Base-by-base conservation (phyloP, 169 alveolate genomes). In the Toxoplasma gondii region DNA sequence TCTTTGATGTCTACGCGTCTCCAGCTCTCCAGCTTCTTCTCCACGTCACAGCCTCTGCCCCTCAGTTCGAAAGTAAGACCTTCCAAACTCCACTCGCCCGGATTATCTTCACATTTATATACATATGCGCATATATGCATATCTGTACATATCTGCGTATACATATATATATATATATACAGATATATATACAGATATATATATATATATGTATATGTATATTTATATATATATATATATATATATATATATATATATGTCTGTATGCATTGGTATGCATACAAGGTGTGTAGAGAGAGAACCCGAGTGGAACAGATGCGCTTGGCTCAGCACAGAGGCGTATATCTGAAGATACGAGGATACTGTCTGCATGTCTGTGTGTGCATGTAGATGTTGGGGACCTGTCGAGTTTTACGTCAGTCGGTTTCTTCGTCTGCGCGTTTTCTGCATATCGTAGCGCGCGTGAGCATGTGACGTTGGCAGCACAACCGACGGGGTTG, bases 21-120 rank as follows among this genome's bases (percentile, higher is more conserved):
- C 90, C 90, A 9, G 90, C 90, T 12, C 54, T 82, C 36, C 90
- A 82, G 67, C 64, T 44, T 16, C 90, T 82, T 22, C 90, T 82
- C 36, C 41, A 24, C 17, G 90, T 82, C 90, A 24, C 41, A 38
- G 39, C 38, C 90, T 12, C 17, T 0, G 44, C 84, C 9, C 39
- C 39, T 16, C 45, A 74, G 39, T n/a, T 31, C 27, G 24, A 31
- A n/a, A 2, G 84, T 74, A n/a, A 0, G 81, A 2, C 81, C 34
- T 5, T 29, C 81, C 5, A 9, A 4, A 10, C 81, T 24, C 81
- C 24, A 9, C 81, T 49, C 58, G 4, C 22, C 58, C 4, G 58
- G 12, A 4, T 16, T 19, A 16, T 64, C 74, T 19, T 64, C 29
- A 16, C 4, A 16, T 16, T 31, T 22, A 16, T 12, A 7, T 1